Evolutionary conservation across 768 basidiomycete species (phyloP), one percentile per base, ranked within the genome.

Genomic region (Russula emetica): DNA sequence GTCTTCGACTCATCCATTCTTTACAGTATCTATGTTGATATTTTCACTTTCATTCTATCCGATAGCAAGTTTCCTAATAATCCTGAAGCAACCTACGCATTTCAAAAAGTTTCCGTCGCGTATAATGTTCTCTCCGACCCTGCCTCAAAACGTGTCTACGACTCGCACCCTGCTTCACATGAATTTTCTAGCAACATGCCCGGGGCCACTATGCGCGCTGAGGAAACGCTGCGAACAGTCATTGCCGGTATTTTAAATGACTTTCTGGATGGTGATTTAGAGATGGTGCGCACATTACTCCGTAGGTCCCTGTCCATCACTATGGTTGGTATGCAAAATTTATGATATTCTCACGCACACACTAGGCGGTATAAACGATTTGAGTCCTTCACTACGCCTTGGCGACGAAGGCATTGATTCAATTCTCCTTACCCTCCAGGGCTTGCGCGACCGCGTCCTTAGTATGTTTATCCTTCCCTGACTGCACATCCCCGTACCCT

Each of bases 251-350:
- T 92, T 13, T 83, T 93, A 71, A 85, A 83, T 64, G 92, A 94
- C 70, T 90, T 92, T 67, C 74, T 94, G 51, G 88, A 92, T 60
- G 92, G 92, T 7, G 92, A 94, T 74, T 76, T 94, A n/a, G 90
- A 93, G 72, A 84, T 92, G 72, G 86, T 93, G 70, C 82, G 88
- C 60, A 83, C 84, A 1, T 74, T 92, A 24, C 80, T 94, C 28
- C 83, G 90, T 90, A 69, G 57, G 87, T 78, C 16, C 52, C 45
- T 53, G 38, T 18, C 20, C 22, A 11, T n/a, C 22, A 20, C 54
- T 62, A 32, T 57, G 2, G 60, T 36, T 55, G 2, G 60, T 36
- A 61, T 20, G 28, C 51, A 24, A 50, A 44, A 42, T 26, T 54
- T 50, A 4, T 63, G 18, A 57, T n/a, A 20, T 44, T 49, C 38